Base-by-base conservation (phyloP, 2,329 filamentous ascomycete species). In the Emydomyces testavorans region DNA sequence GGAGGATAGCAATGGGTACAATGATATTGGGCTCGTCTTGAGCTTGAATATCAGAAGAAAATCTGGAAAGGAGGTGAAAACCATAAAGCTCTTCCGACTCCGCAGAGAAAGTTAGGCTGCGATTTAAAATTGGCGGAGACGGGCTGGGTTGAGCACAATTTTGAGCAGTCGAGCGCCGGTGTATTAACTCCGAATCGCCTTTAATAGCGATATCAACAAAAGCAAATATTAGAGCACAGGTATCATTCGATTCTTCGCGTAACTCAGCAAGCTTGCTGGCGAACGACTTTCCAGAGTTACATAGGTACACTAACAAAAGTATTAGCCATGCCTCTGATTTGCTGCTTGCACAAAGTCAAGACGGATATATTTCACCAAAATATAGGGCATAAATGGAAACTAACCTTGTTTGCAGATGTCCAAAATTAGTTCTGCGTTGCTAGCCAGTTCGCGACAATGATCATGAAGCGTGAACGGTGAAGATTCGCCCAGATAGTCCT, bases 331-430 rank as follows among this genome's bases (percentile, higher is more conserved):
- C 10, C 26, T 10, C 20, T 7, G 15, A 31, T 11, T 40, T 23
- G 10, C 3, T 26, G 21, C 11, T 29, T 35, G 16, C 18, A 48
- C 36, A 42, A 47, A 35, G 36, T 11, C 49, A 28, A 32, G 15
- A 46, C 28, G 15, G 21, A 31, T n/a, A n/a, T n/a, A n/a, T n/a
- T n/a, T n/a, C n/a, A n/a, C n/a, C n/a, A n/a, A n/a, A n/a, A 31
- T 34, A 43, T 16, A 51, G 29, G 10, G 20, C 20, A 34, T 21
- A 23, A 15, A 16, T 13, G 11, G 16, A 36, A 20, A 59, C 70
- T 53, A 63, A 76, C 75, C 74, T 68, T 73, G 69, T 57, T 69
- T 71, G 57, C 76, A 77, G 23, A 73, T 67, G 28, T 63, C 65
- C 39, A 78, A 57, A 45, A 78, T 61, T 16, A 65, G 64, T 50